Evolutionary conservation across 331 rosid genomes (phyloP).

Genomic region (Cucumis variabilis): DNA sequence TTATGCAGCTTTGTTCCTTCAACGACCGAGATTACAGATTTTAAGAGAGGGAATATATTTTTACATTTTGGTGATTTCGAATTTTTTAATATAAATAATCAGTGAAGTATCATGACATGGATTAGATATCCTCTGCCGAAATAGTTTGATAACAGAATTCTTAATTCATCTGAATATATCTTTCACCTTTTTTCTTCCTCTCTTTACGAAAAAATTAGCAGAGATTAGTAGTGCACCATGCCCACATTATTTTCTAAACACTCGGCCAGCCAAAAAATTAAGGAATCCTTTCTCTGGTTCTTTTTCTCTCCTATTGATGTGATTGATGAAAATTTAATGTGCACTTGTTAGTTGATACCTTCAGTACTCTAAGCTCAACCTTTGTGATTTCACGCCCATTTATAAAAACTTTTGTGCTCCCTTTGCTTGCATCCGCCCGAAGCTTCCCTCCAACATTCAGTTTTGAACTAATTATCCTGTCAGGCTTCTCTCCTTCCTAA

Average conservation of each 20-base stretch:
- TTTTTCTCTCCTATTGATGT: neutral
- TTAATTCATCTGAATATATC: neutral
- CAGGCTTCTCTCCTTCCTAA: slow-evolving; percentile 95
- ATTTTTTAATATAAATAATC: neutral
- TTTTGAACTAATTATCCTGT: slow-evolving; percentile 76
- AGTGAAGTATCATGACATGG: neutral
- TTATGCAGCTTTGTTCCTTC: too few relatives aligned
- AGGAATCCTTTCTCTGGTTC: neutral
- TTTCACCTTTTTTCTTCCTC: neutral
- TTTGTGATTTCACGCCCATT: slow-evolving; percentile 93
- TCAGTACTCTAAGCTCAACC: slow-evolving; percentile 80
- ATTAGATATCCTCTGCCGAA: neutral
- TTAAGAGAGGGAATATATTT: too few relatives aligned
- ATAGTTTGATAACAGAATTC: neutral
- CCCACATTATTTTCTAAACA: neutral
- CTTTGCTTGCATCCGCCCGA: slow-evolving; percentile 74
- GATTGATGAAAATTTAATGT: neutral
- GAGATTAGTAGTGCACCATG: neutral
- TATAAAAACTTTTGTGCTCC: slow-evolving; percentile 81
- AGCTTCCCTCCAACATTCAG: slow-evolving; percentile 88
- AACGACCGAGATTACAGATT: too few relatives aligned
- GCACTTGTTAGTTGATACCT: slow-evolving; percentile 50
- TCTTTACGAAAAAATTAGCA: neutral
- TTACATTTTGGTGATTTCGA: too few relatives aligned
- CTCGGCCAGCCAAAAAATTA: neutral